Evolutionary conservation across 768 basidiomycete species (phyloP), one percentile per base, ranked within the genome.

Genomic region (Cystobasidium tubakii): DNA sequence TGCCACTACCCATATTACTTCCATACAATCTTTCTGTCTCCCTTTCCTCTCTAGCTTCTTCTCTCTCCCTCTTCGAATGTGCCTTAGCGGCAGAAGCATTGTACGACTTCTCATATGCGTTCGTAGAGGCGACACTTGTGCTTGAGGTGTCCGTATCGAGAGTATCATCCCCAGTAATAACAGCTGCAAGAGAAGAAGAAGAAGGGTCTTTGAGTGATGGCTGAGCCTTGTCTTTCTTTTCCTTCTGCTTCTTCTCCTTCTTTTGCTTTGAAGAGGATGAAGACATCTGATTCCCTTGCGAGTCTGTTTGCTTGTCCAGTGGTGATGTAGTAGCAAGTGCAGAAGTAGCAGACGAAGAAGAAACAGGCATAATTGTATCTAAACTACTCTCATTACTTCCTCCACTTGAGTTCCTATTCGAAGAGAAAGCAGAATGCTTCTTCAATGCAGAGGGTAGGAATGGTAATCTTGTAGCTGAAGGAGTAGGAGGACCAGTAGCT

Each of bases 401-500:
- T n/a, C n/a, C n/a, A n/a, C n/a, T n/a, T n/a, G n/a, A n/a, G n/a
- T n/a, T n/a, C n/a, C n/a, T n/a, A n/a, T n/a, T 34, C 29, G 27
- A 12, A 4, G 57, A 9, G 46, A 50, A n/a, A 9, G 12, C 46
- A 50, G 46, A 50, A 50, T 15, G 17, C 57, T 60, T 60, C 57
- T 60, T 60, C 27, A 60, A 34, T 15, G 57, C 57, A 6, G 29
- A 29, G 6, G 57, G 57, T 60, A 60, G 23, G 57, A 60, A 60
- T 15, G 57, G 29, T 29, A 34, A 29, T 60, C 57, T 60, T 60
- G 57, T 60, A 25, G 57, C 57, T 15, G 57, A 60, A 17, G 57
- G 57, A 29, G 57, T 60, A 60, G 57, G 57, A 4, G 57, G 57
- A 7, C 57, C 57, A 31, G 27, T 60, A 4, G 33, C 17, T 17